A percentile compares a stretch with the other conserved stretches of the same genome.
phyloP scores from a whole-genome alignment of 2,329 filamentous ascomycete species.

The Aureobasidium sp. region DNA sequence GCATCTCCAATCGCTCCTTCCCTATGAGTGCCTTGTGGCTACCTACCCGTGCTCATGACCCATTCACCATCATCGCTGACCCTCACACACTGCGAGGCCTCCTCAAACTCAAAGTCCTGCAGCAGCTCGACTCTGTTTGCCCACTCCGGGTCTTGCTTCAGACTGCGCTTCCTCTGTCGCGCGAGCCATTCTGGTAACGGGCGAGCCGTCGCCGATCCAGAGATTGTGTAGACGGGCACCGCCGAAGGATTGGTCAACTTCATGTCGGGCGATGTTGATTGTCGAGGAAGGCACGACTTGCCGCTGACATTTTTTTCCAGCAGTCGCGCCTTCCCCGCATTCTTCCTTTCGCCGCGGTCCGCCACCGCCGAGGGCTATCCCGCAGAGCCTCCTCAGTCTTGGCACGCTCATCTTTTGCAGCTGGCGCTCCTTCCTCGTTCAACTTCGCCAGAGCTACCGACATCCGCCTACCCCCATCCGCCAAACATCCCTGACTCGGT shows the following conservation, averaged over 20 bases:
- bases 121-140: conserved; percentile 89
- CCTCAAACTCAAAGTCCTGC: conserved; percentile 96
- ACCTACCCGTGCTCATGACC: conserved; percentile 79
- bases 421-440: background rate
- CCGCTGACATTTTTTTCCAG: conserved; percentile 8
- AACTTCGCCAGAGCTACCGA: background rate
- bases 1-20: background rate
- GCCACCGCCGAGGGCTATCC: background rate
- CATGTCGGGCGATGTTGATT: conserved; percentile 43
- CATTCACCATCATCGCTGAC: conserved; percentile 94
- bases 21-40: no score
- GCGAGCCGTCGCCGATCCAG: conserved; percentile 78
- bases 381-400: conserved; percentile 5
- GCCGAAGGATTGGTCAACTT: conserved; percentile 75
- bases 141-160: conserved; percentile 90
- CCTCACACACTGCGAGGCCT: conserved; percentile 83
- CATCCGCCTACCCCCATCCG: background rate
- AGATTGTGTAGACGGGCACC: conserved; percentile 90
- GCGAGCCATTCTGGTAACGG: conserved; percentile 94
- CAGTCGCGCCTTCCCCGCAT: background rate
- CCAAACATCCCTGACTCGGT: background rate
- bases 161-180: conserved; percentile 76
- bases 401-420: background rate
- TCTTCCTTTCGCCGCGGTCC: background rate
- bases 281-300: background rate